These are phyloP conservation scores for Gliomastix tumulicola DNA, from an alignment of 2,329 filamentous ascomycete genomes.

Conservation along the genomic window DNA sequence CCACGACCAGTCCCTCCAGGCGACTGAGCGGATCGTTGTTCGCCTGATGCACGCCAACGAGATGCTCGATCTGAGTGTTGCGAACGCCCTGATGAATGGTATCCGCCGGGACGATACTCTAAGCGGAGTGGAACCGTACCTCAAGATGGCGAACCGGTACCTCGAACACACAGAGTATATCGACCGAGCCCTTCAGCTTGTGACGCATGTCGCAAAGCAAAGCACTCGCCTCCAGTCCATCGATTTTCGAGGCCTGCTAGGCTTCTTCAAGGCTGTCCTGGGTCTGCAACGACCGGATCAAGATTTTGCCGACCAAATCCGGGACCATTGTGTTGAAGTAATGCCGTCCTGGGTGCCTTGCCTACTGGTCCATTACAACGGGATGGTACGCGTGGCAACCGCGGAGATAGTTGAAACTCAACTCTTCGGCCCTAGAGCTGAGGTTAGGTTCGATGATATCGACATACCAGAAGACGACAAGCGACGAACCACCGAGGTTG, in stretches of 20 bases:
- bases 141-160: constrained; percentile 50
- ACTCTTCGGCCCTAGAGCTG: no score
- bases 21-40: constrained; percentile 49
- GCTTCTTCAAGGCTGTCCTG: constrained; percentile 27
- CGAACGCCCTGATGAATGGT: constrained; percentile 43
- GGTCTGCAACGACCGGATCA: constrained; percentile 18
- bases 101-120: constrained; percentile 37
- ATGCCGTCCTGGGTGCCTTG: constrained; percentile 43
- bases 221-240: constrained; percentile 34
- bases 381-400: constrained; percentile 31
- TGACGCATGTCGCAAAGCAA: constrained; percentile 35
- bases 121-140: constrained; percentile 44
- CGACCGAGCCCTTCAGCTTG: constrained; percentile 26
- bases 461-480: no score
- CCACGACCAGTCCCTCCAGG: constrained; percentile 47
- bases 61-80: constrained; percentile 43
- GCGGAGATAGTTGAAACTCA: constrained; percentile 35
- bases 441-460: no score
- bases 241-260: constrained; percentile 42
- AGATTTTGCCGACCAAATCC: constrained; percentile 10
- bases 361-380: constrained; percentile 40
- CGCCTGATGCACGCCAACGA: constrained; percentile 47
- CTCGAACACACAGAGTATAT: constrained; percentile 31
- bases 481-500: constrained; percentile 15
- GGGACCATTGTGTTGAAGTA: constrained; percentile 10